These are phyloP conservation scores for Quercus tomentella DNA, from an alignment of 331 rosid species.

Conservation along the genomic window DNA sequence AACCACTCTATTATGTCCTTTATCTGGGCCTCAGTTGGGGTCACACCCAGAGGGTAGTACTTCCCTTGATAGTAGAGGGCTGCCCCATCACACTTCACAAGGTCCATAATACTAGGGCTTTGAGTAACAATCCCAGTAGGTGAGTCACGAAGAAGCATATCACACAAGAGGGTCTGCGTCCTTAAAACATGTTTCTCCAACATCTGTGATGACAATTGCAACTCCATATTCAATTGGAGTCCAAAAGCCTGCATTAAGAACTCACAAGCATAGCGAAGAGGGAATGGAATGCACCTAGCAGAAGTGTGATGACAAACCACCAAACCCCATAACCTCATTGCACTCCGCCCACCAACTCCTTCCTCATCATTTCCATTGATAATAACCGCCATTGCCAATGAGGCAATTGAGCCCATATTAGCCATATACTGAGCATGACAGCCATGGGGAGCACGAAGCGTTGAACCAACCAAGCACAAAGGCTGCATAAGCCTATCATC, in stretches of 20 bases:
- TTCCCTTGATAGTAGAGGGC: constrained; percentile 71
- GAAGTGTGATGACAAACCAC: constrained; percentile 97
- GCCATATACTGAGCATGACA: constrained; percentile 98
- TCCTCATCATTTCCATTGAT: constrained; percentile 82
- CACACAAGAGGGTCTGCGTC: constrained; percentile 94
- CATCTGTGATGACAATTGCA: constrained; percentile 70
- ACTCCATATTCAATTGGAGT: constrained; percentile 88
- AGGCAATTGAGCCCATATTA: constrained; percentile 90
- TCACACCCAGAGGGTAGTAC: constrained; percentile 69
- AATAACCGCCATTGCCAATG: constrained; percentile 81
- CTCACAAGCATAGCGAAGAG: constrained; percentile 91
- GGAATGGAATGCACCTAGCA: constrained; percentile 81
- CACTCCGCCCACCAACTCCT: constrained; percentile 41
- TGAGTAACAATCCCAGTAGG: constrained; percentile 87
- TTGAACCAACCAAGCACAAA: constrained; percentile 88
- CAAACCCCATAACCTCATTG: constrained; percentile 88
- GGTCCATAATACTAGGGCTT: constrained; percentile 89
- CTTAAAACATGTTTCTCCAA: constrained; percentile 83
- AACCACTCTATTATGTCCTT: constrained; percentile 88
- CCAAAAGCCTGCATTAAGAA: constrained; percentile 98
- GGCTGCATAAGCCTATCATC: constrained; percentile 78
- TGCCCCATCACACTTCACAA: constrained; percentile 95
- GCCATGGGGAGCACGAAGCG: constrained; percentile 89
- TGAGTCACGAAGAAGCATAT: constrained; percentile 93
- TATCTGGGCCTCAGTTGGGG: constrained; percentile 77